Evolutionary conservation across 208 protist species (phyloP).

Genomic region (Chromosphaera perkinsii): DNA sequence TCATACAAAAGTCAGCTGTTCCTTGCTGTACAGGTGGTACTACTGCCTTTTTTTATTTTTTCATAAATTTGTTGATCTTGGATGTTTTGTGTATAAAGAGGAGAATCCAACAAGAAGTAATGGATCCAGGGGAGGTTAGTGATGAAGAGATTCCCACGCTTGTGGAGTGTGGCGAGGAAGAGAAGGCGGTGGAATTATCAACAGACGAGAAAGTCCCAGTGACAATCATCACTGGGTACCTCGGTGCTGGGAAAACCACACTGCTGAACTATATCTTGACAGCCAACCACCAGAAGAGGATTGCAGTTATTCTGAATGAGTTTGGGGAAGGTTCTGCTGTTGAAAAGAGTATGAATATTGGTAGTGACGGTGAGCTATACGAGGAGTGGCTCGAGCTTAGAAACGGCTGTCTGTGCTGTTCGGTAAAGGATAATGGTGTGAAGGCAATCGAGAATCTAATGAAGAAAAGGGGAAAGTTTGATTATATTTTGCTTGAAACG

Average conservation of each 20-base stretch:
- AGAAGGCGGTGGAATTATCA: too few relatives aligned
- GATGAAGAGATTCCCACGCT: too few relatives aligned
- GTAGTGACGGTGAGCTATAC: constrained; percentile 76
- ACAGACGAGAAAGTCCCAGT: constrained; percentile 29
- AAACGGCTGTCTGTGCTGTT: constrained; percentile 91
- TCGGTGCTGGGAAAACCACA: constrained; percentile 40
- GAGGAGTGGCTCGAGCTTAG: constrained; percentile 87
- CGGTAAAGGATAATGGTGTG: constrained; percentile 58
- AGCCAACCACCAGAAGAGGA: constrained; percentile 67
- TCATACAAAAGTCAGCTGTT: too few relatives aligned
- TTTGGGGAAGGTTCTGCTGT: constrained; percentile 63
- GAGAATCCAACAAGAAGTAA: too few relatives aligned
- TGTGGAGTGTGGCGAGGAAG: too few relatives aligned
- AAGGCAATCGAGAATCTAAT: constrained; percentile 51
- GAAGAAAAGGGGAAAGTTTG: constrained; percentile 40
- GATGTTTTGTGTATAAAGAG: too few relatives aligned
- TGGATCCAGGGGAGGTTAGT: too few relatives aligned
- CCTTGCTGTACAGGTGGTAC: too few relatives aligned
- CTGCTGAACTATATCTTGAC: constrained; percentile 37
- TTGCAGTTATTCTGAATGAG: constrained; percentile 82
- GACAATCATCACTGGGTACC: constrained; percentile 41
- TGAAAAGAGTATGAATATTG: constrained; percentile 77
- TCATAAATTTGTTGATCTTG: too few relatives aligned
- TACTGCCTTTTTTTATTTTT: too few relatives aligned
- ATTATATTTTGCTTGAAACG: constrained; percentile 55